Conservation (phyloP, 352 stramenopile species). For the Pelagophyceae sp. region DNA sequence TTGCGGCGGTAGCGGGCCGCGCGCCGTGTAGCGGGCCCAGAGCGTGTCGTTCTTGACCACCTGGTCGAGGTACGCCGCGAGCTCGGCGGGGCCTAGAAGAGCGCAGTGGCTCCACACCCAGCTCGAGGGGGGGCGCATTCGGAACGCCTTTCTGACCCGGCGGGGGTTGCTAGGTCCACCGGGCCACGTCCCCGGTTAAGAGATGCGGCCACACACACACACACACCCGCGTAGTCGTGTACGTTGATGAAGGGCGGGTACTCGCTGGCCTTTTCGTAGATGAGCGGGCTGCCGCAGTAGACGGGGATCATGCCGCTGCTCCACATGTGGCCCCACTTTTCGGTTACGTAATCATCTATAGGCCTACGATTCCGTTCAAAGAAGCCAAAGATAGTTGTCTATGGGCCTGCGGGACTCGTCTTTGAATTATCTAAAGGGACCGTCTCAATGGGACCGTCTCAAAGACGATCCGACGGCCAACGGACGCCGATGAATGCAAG, state of each 20-base stretch:
- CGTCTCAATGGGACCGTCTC: neutral
- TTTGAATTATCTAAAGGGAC: too few species aligned
- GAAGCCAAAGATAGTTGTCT: too few species aligned
- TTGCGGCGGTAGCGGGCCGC: too few species aligned
- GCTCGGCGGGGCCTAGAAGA: too few species aligned
- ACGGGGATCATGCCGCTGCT: neutral
- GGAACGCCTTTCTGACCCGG: too few species aligned
- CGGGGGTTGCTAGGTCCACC: too few species aligned
- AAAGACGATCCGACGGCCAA: neutral
- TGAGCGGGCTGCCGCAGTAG: neutral
- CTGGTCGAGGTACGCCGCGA: neutral
- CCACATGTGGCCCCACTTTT: neutral
- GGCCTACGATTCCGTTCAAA: too few species aligned
- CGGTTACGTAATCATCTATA: neutral
- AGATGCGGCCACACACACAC: too few species aligned
- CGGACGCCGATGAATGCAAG: neutral
- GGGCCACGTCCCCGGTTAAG: too few species aligned
- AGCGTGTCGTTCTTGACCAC: neutral
- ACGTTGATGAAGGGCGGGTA: neutral
- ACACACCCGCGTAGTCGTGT: neutral
- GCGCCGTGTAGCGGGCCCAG: neutral
- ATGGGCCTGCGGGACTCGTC: too few species aligned
- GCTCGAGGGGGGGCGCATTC: too few species aligned
- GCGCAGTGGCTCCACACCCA: too few species aligned
- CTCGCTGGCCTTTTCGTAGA: neutral